These are phyloP conservation scores for Solanum peruvianum DNA, from an alignment of 257 asterid genomes.

Conservation along the genomic window DNA sequence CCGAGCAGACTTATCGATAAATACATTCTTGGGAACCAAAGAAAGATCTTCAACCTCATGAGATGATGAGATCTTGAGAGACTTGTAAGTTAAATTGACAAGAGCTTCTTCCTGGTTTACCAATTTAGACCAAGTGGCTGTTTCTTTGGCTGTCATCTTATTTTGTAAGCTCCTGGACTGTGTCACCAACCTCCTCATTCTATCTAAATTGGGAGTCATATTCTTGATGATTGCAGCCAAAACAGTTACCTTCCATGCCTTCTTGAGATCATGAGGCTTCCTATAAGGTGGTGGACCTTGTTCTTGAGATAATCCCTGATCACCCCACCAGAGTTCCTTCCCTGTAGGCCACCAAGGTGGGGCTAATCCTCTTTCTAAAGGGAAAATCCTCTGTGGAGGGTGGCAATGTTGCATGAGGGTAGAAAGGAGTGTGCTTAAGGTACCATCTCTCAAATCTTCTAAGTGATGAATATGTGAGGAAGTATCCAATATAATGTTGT, in stretches of 20 bases:
- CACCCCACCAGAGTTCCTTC: constrained; percentile 47
- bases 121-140: constrained; percentile 26
- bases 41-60: background rate
- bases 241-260: constrained; percentile 11
- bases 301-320: constrained; percentile 31
- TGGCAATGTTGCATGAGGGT: constrained; percentile 48
- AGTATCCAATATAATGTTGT: background rate
- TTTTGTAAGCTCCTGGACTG: constrained; percentile 45
- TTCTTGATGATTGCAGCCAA: constrained; percentile 46
- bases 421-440: constrained; percentile 45
- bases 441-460: constrained; percentile 42
- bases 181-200: constrained; percentile 31
- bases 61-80: background rate
- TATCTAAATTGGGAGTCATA: constrained; percentile 32
- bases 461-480: constrained; percentile 5
- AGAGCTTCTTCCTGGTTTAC: constrained; percentile 46
- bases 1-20: background rate
- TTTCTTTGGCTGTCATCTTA: constrained; percentile 51
- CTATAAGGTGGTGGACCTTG: constrained; percentile 55
- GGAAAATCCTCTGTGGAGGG: constrained; percentile 43
- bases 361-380: constrained; percentile 35
- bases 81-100: background rate
- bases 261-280: constrained; percentile 45
- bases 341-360: constrained; percentile 68
- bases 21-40: background rate